Percentiles rank a stretch among this genome's conserved stretches.
Conservation (phyloP, 768 basidiomycete species). For the Lyophyllum shimeji region DNA sequence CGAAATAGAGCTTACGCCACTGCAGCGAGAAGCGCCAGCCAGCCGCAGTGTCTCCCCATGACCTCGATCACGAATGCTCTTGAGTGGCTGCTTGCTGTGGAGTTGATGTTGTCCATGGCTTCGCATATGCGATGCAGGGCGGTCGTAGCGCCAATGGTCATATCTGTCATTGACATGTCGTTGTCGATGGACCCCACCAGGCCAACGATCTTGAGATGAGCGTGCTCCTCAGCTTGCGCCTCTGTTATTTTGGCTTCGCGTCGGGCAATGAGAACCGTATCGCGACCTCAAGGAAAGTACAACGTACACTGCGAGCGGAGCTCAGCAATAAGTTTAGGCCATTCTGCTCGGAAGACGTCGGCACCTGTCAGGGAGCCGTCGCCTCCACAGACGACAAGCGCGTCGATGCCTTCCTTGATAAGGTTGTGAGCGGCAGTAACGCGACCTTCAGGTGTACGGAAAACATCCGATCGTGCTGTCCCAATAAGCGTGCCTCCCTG, state of each 20-base stretch:
- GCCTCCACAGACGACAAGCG: slow-evolving; percentile 95
- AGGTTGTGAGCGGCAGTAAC: slow-evolving; percentile 87
- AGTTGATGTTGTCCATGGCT: slow-evolving; percentile 96
- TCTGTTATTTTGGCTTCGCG: slow-evolving; percentile 77
- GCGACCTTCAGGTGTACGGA: slow-evolving; percentile 87
- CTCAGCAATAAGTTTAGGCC: slow-evolving; percentile 80
- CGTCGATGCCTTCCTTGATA: slow-evolving; percentile 96
- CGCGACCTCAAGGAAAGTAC: neutral
- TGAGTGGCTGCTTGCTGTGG: slow-evolving; percentile 93
- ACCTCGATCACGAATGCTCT: slow-evolving; percentile 98
- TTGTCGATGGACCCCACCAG: slow-evolving; percentile 99
- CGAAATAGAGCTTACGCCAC: slow-evolving; percentile 59
- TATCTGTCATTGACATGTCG: slow-evolving; percentile 96
- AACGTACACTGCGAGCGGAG: slow-evolving; percentile 61
- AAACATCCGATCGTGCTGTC: slow-evolving; percentile 83
- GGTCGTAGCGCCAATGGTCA: slow-evolving; percentile 96
- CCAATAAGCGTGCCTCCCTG: slow-evolving; percentile 96
- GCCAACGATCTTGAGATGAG: slow-evolving; percentile 94
- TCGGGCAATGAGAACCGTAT: neutral
- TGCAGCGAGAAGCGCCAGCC: slow-evolving; percentile 92
- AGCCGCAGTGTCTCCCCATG: slow-evolving; percentile 99
- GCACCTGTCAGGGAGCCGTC: slow-evolving; percentile 97
- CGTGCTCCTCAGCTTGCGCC: slow-evolving; percentile 66
- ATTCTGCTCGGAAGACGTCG: slow-evolving; percentile 90
- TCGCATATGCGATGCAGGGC: slow-evolving; percentile 97